A percentile compares a stretch with the other conserved stretches of the same genome.
Conservation (phyloP, 108 stramenopile species). For the Skeletonema potamos region DNA sequence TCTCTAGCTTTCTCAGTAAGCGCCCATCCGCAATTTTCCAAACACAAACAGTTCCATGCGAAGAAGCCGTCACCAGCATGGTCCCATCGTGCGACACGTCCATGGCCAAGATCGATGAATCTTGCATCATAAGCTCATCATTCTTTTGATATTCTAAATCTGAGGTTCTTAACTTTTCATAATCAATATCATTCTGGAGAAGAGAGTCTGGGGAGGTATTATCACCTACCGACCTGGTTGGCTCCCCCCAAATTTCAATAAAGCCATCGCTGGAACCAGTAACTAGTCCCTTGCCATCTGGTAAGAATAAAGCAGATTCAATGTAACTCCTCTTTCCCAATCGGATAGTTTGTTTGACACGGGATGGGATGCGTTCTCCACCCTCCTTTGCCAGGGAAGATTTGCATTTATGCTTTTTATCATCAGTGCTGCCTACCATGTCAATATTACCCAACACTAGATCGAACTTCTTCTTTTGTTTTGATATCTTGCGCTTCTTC, state of each 20-base stretch:
- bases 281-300: constrained; percentile 62
- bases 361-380: constrained; percentile 55
- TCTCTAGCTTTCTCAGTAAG: constrained; percentile 68
- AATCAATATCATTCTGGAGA: constrained; percentile 30
- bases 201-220: not conserved
- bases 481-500: constrained; percentile 34
- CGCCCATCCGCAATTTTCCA: constrained; percentile 84
- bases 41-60: constrained; percentile 72
- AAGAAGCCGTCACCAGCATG: constrained; percentile 80
- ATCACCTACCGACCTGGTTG: constrained; percentile 33
- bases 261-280: constrained; percentile 93
- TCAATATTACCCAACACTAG: constrained; percentile 68
- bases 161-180: constrained; percentile 51
- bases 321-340: constrained; percentile 84
- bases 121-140: constrained; percentile 91
- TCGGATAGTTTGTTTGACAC: constrained; percentile 63
- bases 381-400: constrained; percentile 3
- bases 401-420: constrained; percentile 35
- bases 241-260: constrained; percentile 92
- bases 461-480: constrained; percentile 70
- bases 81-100: constrained; percentile 83
- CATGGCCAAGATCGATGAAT: constrained; percentile 72
- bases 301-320: constrained; percentile 77
- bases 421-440: constrained; percentile 2
- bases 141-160: constrained; percentile 67